These are phyloP conservation scores for Rhodofomes roseus DNA, from an alignment of 1,284 basidiomycete species.

Conservation along the genomic window DNA sequence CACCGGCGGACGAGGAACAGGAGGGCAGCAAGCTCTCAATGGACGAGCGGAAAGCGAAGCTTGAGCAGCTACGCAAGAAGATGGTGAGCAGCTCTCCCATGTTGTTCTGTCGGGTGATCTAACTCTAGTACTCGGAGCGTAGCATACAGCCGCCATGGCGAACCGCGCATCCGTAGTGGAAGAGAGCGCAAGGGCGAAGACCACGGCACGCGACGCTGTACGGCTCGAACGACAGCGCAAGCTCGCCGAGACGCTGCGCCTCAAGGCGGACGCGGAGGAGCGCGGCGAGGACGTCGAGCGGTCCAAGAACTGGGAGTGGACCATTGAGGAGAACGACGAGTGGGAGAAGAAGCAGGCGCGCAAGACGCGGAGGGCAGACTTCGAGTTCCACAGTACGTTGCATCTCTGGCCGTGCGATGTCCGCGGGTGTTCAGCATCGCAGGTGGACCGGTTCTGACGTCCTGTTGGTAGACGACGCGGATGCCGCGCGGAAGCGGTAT, in stretches of 20 bases:
- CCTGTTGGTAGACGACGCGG: slow-evolving; percentile 69
- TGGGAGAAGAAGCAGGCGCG: slow-evolving; percentile 88
- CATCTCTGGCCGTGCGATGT: slow-evolving; percentile 14
- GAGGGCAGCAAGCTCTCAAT: slow-evolving; percentile 40
- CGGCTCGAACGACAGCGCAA: slow-evolving; percentile 85
- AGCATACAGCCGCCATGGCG: slow-evolving; percentile 75
- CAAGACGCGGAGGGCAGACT: slow-evolving; percentile 75
- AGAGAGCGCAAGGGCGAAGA: slow-evolving; percentile 74
- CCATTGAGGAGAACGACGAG: slow-evolving; percentile 89
- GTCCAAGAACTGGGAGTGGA: slow-evolving; percentile 90
- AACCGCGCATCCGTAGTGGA: slow-evolving; percentile 83
- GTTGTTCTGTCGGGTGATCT: background rate
- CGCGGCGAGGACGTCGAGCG: slow-evolving; percentile 76
- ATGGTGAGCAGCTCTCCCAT: slow-evolving; percentile 54
- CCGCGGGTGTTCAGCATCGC: slow-evolving; percentile 4
- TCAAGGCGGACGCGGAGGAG: slow-evolving; percentile 87
- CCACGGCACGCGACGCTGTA: slow-evolving; percentile 72
- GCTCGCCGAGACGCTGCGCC: slow-evolving; percentile 83
- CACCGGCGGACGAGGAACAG: slow-evolving; percentile 8
- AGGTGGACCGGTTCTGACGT: slow-evolving; percentile 1
- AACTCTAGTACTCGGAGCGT: background rate
- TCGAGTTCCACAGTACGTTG: slow-evolving; percentile 71
- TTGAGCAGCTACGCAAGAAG: slow-evolving; percentile 70
- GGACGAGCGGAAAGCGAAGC: slow-evolving; percentile 75
- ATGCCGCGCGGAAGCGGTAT: slow-evolving; percentile 85